phyloP scores from a whole-genome alignment of 148 eudicot species.

The Fagopyrum esculentum region DNA sequence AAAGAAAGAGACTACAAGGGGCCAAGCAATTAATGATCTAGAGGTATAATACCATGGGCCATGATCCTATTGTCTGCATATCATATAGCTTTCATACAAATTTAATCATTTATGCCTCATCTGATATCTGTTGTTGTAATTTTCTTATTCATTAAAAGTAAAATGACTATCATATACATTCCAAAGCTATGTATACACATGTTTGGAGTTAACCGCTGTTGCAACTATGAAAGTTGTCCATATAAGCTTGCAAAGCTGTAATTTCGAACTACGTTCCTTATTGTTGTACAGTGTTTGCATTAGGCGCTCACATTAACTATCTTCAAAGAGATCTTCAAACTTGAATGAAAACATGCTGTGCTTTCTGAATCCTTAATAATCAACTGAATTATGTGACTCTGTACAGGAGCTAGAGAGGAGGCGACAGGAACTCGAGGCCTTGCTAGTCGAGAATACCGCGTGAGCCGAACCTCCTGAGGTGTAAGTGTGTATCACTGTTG shows the following conservation, averaged over 20 bases:
- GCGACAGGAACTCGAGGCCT: slow-evolving; percentile 70
- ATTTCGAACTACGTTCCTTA: neutral
- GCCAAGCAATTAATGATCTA: slow-evolving; percentile 70
- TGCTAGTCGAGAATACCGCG: slow-evolving; percentile 21
- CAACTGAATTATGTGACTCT: neutral
- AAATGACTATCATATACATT: neutral
- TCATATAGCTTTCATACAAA: neutral
- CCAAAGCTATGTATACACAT: neutral
- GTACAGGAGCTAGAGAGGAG: slow-evolving; percentile 64
- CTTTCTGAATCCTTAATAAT: neutral
- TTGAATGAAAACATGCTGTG: neutral
- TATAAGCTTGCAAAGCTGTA: neutral
- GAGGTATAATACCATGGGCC: slow-evolving; percentile 36
- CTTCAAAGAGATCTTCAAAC: neutral
- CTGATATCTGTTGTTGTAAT: neutral
- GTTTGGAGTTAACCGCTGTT: no score
- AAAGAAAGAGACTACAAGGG: slow-evolving; percentile 57
- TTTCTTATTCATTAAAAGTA: neutral
- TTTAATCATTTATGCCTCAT: neutral
- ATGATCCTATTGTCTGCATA: neutral
- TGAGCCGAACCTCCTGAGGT: neutral
- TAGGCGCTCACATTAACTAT: neutral
- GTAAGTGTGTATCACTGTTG: neutral
- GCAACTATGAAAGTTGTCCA: neutral
- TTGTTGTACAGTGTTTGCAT: neutral